Evolutionary conservation across 2,329 filamentous ascomycete genomes (phyloP).

Genomic region (Monilinia fructicola): DNA sequence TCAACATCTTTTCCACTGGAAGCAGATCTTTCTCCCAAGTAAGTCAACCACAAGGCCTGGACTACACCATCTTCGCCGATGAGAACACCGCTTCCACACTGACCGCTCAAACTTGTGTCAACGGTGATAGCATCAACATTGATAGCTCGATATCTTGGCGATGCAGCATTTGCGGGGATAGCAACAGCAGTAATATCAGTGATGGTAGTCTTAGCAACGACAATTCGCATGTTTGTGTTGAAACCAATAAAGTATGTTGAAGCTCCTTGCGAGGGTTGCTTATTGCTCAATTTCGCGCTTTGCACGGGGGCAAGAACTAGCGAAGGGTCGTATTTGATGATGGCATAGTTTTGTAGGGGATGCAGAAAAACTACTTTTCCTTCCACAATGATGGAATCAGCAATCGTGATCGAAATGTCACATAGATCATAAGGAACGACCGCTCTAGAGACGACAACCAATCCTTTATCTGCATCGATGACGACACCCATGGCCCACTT

Average conservation of each 20-base stretch:
- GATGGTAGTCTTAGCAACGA: slow-evolving; percentile 89
- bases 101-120: slow-evolving; percentile 84
- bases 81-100: slow-evolving; percentile 92
- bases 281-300: slow-evolving; percentile 78
- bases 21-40: slow-evolving; percentile 82
- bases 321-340: slow-evolving; percentile 90
- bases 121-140: slow-evolving; percentile 97
- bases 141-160: slow-evolving; percentile 88
- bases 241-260: slow-evolving; percentile 98
- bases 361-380: slow-evolving; percentile 96
- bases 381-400: slow-evolving; percentile 91
- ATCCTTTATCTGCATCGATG: slow-evolving; percentile 93
- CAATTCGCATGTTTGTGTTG: slow-evolving; percentile 91
- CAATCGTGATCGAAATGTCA: slow-evolving; percentile 93
- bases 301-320: slow-evolving; percentile 93
- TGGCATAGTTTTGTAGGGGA: slow-evolving; percentile 92
- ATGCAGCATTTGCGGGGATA: slow-evolving; percentile 88
- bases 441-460: slow-evolving; percentile 90
- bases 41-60: slow-evolving; percentile 94
- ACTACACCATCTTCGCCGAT: slow-evolving; percentile 88
- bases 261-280: slow-evolving; percentile 86
- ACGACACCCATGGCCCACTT: slow-evolving; percentile 96
- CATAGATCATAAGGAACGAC: slow-evolving; percentile 96
- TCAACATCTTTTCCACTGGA: slow-evolving; percentile 86
- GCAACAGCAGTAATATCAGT: slow-evolving; percentile 97